phyloP scores from a whole-genome alignment of 208 protist species.

The Leishmania aethiopica region DNA sequence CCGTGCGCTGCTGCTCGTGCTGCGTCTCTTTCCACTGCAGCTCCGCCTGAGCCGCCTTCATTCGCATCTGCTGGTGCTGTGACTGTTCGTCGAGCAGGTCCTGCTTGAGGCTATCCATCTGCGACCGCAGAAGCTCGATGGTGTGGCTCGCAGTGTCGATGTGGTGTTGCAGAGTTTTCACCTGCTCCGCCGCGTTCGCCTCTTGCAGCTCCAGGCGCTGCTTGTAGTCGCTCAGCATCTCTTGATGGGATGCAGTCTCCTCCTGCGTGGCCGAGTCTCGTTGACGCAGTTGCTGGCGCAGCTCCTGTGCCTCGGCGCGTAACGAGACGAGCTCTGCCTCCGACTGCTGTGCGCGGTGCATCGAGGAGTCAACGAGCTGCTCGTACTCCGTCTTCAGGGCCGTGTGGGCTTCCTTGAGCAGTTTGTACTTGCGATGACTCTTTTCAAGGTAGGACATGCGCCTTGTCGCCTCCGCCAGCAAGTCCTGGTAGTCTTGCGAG shows the following conservation, averaged over 20 bases:
- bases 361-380: constrained; percentile 15
- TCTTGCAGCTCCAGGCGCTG: constrained; percentile 48
- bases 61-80: constrained; percentile 49
- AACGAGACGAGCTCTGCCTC: constrained; percentile 33
- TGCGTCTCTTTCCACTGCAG: constrained; percentile 46
- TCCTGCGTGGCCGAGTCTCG: constrained; percentile 46
- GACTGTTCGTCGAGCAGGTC: constrained; percentile 57
- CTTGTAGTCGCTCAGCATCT: constrained; percentile 43
- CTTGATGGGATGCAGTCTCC: constrained; percentile 34
- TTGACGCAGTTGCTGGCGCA: constrained; percentile 43
- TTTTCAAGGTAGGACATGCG: constrained; percentile 66
- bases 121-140: constrained; percentile 50
- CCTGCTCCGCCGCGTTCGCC: constrained; percentile 26
- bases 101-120: constrained; percentile 52
- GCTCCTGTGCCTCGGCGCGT: constrained; percentile 26
- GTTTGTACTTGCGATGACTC: constrained; percentile 71
- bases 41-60: constrained; percentile 51
- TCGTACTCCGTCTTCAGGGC: constrained; percentile 36
- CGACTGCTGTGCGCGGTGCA: constrained; percentile 21
- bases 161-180: constrained; percentile 39
- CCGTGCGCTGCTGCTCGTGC: constrained; percentile 48
- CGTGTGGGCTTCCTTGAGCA: constrained; percentile 56
- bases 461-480: constrained; percentile 68
- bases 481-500: constrained; percentile 60
- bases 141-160: constrained; percentile 65